Evolutionary conservation across 2,329 filamentous ascomycete genomes (phyloP), one percentile per base, ranked within the genome.

Genomic region (Cercospora berteroae): DNA sequence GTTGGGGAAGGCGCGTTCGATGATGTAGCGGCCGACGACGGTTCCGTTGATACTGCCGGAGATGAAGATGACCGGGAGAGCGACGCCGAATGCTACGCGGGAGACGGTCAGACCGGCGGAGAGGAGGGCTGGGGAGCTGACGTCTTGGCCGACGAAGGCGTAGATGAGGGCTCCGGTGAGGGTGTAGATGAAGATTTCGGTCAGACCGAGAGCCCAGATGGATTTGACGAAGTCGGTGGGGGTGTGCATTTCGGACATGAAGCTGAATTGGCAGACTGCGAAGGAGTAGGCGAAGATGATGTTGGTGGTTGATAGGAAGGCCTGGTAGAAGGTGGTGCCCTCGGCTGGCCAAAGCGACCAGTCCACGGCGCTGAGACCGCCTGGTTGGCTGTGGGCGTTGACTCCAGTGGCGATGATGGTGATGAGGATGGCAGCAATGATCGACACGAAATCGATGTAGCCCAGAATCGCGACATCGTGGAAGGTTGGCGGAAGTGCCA

Each of bases 21-120:
- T 91, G 71, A 92, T 82, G 75, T 90, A 91, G 71, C 76, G 74
- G 5, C 72, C 74, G 1, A 75, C 76, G 10, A 79, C 77, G 0
- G 76, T 89, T 23, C 86, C 88, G 76, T 91, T 90, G 72, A 93
- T 90, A 9, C 90, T 88, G 64, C 90, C 90, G 0, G 89, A 88
- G 66, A 93, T 88, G 68, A 92, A 83, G 67, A 92, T 92, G 63
- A 90, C 91, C 6, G 89, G 90, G 2, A 91, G 83, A 0, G 90
- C 90, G 68, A 92, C 81, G 36, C 89, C 90, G 79, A 89, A 92
- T 12, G 89, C 88, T 10, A 89, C 80, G 74, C 90, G 90, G 23
- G 85, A 82, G 57, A 91, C 79, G 0, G 83, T 74, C 1, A 76
- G 76, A 3, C 83, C 82, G 7, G 89, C 86, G 0, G 88, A 90